Evolutionary conservation across 2,329 filamentous ascomycete species (phyloP), one percentile per base, ranked within the genome.

Genomic region (Fusarium palustre): DNA sequence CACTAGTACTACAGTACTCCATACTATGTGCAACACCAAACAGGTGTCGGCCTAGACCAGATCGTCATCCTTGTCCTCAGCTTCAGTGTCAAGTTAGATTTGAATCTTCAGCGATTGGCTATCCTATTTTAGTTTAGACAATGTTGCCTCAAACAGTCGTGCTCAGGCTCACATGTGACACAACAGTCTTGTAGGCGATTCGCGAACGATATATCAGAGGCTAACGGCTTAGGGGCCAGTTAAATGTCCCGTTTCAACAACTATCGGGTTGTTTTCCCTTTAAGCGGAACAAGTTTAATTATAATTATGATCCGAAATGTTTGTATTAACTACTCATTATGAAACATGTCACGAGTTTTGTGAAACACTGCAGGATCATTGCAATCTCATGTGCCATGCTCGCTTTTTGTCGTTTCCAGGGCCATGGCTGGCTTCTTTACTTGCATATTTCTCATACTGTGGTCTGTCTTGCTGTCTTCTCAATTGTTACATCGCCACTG

Each of bases 31-130:
- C 38, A 55, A 54, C 38, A 24, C 20, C 43, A 55, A 46, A 47
- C 52, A 55, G 60, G 59, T 60, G 48, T 48, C 49, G 48, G 25
- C 52, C 45, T 47, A 53, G 34, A 16, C 42, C 38, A 25, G 24
- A 52, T 38, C 22, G 25, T 50, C 47, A 56, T 53, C 67, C 67
- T 38, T 64, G 57, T 36, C 30, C 15, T 42, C 38, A 52, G 28
- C 28, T 55, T 41, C 16, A 43, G 20, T 45, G 33, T 39, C 28
- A 22, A 46, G 25, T 46, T 57, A 25, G 31, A 41, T 15, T 42
- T 42, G 18, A 30, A 30, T 28, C 24, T 13, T 24, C 34, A 28
- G n/a, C 36, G 48, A 39, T 41, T 31, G 25, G 24, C 31, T 66
- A 34, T 18, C 47, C 39, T 60, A n/a, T 48, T 54, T 15, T 24